Conservation (phyloP, 306 rosid genomes). For the Arachis stenosperma region DNA sequence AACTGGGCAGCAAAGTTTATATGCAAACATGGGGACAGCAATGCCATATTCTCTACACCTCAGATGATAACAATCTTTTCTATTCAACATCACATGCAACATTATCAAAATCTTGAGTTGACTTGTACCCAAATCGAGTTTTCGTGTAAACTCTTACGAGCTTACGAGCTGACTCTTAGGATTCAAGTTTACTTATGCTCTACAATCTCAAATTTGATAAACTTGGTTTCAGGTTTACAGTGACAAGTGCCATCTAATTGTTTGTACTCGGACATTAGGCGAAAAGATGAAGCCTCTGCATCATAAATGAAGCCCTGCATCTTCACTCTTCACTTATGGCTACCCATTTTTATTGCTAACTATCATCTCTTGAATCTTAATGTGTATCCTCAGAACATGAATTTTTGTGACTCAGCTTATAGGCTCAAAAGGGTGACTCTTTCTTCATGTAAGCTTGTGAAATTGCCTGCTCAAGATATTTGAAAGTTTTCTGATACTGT, state of each 20-base stretch:
- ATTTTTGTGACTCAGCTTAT: background rate
- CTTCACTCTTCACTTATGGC: background rate
- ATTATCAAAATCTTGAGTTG: no score
- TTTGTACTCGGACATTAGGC: background rate
- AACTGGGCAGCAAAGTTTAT: background rate
- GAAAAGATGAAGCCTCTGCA: background rate
- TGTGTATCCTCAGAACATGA: background rate
- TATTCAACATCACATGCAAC: background rate
- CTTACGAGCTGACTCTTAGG: no score
- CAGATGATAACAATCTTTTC: conserved; percentile 7
- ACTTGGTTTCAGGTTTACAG: background rate
- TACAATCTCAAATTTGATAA: no score
- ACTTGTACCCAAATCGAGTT: no score
- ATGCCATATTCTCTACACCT: background rate
- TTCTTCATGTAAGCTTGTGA: conserved; percentile 15
- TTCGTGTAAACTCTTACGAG: no score
- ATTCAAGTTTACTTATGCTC: no score
- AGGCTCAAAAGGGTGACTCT: background rate
- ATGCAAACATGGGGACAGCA: background rate
- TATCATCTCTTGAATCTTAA: background rate
- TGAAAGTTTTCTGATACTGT: conserved; percentile 35
- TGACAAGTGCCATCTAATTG: conserved; percentile 1
- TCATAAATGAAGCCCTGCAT: background rate
- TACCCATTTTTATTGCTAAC: conserved; percentile 1
- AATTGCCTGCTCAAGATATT: conserved; percentile 29